Base-by-base conservation (phyloP, 2,329 filamentous ascomycete genomes). In the Metarhizium sp. region DNA sequence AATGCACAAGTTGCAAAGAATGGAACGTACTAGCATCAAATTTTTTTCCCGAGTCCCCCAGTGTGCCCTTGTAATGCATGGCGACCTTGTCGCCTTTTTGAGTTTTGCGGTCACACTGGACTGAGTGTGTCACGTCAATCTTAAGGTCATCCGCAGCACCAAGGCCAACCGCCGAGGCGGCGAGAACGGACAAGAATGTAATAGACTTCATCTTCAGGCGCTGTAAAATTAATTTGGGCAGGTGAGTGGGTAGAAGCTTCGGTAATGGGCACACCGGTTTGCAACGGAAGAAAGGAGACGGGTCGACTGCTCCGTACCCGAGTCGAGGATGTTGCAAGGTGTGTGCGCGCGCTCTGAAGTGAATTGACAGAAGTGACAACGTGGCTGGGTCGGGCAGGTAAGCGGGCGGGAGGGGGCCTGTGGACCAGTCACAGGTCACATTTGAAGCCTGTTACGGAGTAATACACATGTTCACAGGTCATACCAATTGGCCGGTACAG, bases 61-160 rank as follows among this genome's bases (percentile, higher is more conserved):
- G 81, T 1, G 87, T 94, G 63, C 92, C 92, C 55, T 81, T 81
- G 78, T 97, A 96, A 77, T 96, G 91, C 66, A 96, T 90, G 55
- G 85, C 78, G 67, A 96, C 84, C 60, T 78, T 84, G 75, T 96
- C 92, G 62, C 90, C 90, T 59, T 79, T 82, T 66, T 80, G 66
- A 16, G 83, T 88, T 76, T 89, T 92, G 71, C 90, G 86, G 52
- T 84, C 82, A 78, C 92, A 96, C 62, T 90, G 82, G 60, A 88
- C 87, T 30, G 81, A 76, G 57, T 84, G 78, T 52, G 85, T 88
- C 62, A 89, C 84, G 61, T 95, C 84, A 69, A 96, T 88, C 72
- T 88, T 81, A 63, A 96, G 82, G 62, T 86, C 81, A 57, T 77
- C 71, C 53, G 75, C 75, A 57, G 81, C 78, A 59, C 82, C 73